Percentiles rank a stretch among this genome's conserved stretches.
Conservation (phyloP, 345 rosid genomes). For the Dipteronia dyeriana region DNA sequence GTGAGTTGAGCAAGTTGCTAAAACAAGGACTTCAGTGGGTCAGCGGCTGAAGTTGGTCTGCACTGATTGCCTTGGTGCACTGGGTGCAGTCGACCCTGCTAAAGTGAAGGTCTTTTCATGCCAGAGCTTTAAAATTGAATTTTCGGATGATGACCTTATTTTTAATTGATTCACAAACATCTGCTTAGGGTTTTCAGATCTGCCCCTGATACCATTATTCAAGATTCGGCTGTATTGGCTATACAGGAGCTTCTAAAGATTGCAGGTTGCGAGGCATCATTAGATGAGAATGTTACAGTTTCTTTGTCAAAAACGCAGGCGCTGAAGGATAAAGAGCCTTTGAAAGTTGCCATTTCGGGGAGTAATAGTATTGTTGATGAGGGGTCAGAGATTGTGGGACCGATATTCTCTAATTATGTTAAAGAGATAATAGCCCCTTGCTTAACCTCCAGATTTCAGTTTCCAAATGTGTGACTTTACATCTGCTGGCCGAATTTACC, state of each 20-base stretch:
- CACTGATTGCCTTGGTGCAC: slow-evolving; percentile 92
- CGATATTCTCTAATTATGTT: slow-evolving; percentile 87
- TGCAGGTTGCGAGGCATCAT: slow-evolving; percentile 96
- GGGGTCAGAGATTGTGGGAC: slow-evolving; percentile 93
- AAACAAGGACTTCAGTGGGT: slow-evolving; percentile 83
- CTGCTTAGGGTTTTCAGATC: slow-evolving; percentile 97
- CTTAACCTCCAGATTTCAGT: slow-evolving; percentile 92
- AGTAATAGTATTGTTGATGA: slow-evolving; percentile 38
- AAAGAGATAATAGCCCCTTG: slow-evolving; percentile 97
- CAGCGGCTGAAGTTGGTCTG: slow-evolving; percentile 88
- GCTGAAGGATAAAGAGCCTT: slow-evolving; percentile 38
- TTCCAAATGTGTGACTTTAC: slow-evolving; percentile 77
- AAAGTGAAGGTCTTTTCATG: slow-evolving; percentile 72
- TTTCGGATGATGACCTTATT: slow-evolving; percentile 98
- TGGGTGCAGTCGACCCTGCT: slow-evolving; percentile 99
- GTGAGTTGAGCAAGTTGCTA: slow-evolving; percentile 89
- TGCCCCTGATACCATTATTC: slow-evolving; percentile 87
- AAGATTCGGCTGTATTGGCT: slow-evolving; percentile 97
- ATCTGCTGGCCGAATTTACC: slow-evolving; percentile 73
- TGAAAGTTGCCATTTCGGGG: slow-evolving; percentile 29
- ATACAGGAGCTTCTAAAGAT: slow-evolving; percentile 93
- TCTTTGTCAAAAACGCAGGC: slow-evolving; percentile 33
- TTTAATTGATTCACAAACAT: slow-evolving; percentile 89
- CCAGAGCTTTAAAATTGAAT: slow-evolving; percentile 88
- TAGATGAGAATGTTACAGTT: slow-evolving; percentile 66